A percentile compares a stretch with the other conserved stretches of the same genome.
Evolutionary conservation across 2,329 filamentous ascomycete genomes (phyloP).

Genomic region (Calonectria pauciramosa): DNA sequence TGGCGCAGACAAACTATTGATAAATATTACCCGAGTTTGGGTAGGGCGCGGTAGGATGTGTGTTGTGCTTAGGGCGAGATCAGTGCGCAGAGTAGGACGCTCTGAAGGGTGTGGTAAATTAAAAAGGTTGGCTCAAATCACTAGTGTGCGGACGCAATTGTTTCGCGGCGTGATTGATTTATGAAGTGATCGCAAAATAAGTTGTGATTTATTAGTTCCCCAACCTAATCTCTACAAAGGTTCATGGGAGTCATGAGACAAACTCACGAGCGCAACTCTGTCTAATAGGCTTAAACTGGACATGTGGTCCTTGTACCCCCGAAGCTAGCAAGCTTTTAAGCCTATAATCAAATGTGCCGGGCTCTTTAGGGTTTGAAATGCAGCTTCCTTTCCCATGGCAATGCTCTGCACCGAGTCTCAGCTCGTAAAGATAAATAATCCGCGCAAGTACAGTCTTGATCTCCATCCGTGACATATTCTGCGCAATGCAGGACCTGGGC

Average conservation of each 20-base stretch:
- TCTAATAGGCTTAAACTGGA: neutral
- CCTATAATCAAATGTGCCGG: neutral
- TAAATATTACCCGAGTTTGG: neutral
- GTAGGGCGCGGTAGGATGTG: neutral
- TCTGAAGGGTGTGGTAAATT: too few species aligned
- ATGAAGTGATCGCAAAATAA: too few species aligned
- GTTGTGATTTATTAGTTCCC: neutral
- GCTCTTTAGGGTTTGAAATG: neutral
- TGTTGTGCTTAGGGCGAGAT: too few species aligned
- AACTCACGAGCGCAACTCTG: neutral
- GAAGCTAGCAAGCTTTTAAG: neutral
- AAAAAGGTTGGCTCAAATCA: too few species aligned
- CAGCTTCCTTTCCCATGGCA: neutral
- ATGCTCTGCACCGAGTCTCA: neutral
- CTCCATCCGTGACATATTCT: too few species aligned
- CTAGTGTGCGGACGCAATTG: too few species aligned
- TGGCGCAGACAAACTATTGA: neutral
- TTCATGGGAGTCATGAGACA: neutral
- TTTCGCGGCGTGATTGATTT: too few species aligned
- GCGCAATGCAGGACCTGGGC: too few species aligned
- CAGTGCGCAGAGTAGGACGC: too few species aligned
- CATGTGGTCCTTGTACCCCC: neutral
- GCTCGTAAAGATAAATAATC: neutral
- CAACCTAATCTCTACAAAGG: neutral
- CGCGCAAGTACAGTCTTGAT: neutral